phyloP scores from a whole-genome alignment of 768 basidiomycete species.

The Boletus fagicola region DNA sequence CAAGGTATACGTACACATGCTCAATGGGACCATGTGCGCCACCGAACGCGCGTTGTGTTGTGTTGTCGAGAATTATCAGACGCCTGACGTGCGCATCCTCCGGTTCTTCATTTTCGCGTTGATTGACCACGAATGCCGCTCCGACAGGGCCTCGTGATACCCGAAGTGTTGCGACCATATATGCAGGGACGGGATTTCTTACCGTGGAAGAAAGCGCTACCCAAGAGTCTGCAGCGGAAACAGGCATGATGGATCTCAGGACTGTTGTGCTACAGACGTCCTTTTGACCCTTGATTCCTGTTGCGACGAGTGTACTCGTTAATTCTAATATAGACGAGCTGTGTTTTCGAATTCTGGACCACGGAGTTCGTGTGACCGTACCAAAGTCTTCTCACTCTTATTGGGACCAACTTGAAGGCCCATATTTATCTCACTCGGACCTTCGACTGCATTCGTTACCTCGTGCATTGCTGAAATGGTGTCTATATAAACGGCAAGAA shows the following conservation, averaged over 20 bases:
- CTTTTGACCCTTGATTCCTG: not conserved
- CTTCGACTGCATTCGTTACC: not conserved
- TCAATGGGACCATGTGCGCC: constrained; percentile 96
- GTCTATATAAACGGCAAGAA: not conserved
- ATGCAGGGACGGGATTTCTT: constrained; percentile 94
- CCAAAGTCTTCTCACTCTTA: no score
- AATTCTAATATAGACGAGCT: not conserved
- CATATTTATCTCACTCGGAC: not conserved
- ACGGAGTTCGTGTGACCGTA: not conserved
- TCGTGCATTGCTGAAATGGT: constrained; percentile 5
- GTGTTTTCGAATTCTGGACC: not conserved
- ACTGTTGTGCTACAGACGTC: not conserved
- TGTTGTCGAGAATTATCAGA: constrained; percentile 98
- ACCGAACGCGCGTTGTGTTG: constrained; percentile 97
- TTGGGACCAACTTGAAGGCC: not conserved
- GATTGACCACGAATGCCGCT: not conserved
- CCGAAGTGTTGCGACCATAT: constrained; percentile 87
- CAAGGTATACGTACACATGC: constrained; percentile 97
- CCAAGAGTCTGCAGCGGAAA: constrained; percentile 77
- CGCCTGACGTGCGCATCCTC: constrained; percentile 66
- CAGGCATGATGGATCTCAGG: constrained; percentile 35
- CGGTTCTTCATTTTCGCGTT: not conserved
- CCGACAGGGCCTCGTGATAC: constrained; percentile 82
- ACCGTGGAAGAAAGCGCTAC: constrained; percentile 78
- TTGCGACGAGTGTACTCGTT: not conserved